Evolutionary conservation across 768 basidiomycete species (phyloP).

Genomic region (Amanita rubescens): DNA sequence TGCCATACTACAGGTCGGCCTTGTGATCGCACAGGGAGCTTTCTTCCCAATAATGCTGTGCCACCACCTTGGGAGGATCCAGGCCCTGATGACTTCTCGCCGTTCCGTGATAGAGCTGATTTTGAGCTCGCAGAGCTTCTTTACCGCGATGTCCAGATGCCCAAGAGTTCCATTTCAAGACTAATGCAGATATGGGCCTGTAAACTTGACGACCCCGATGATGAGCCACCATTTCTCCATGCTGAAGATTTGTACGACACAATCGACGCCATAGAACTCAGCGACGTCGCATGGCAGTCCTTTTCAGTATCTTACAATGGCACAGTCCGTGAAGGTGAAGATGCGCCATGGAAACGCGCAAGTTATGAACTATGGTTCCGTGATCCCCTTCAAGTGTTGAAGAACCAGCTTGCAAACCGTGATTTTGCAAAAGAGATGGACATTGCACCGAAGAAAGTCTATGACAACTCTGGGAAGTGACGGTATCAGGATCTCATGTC

Average conservation of each 20-base stretch:
- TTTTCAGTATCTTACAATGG: not conserved
- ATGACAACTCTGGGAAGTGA: not conserved
- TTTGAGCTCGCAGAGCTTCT: conserved; percentile 15
- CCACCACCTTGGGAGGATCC: too few species aligned
- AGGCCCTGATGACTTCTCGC: not conserved
- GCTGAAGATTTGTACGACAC: not conserved
- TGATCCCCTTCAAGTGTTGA: not conserved
- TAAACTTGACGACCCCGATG: conserved; percentile 8
- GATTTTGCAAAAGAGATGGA: not conserved
- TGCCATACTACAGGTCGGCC: not conserved
- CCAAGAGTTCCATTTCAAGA: conserved; percentile 13
- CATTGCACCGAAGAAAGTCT: not conserved
- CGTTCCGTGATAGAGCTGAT: not conserved
- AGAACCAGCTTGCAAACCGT: not conserved
- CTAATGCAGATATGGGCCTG: not conserved
- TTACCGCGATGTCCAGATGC: conserved; percentile 13
- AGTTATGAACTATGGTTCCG: not conserved
- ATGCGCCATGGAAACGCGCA: not conserved
- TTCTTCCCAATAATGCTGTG: too few species aligned
- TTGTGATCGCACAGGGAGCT: too few species aligned
- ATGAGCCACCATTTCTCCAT: conserved; percentile 27
- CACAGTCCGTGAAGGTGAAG: not conserved
- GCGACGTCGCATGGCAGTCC: not conserved
- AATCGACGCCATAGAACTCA: not conserved
- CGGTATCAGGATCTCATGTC: not conserved